Evolutionary conservation across 2,329 filamentous ascomycete genomes (phyloP).

Genomic region (Cladophialophora yegresii): DNA sequence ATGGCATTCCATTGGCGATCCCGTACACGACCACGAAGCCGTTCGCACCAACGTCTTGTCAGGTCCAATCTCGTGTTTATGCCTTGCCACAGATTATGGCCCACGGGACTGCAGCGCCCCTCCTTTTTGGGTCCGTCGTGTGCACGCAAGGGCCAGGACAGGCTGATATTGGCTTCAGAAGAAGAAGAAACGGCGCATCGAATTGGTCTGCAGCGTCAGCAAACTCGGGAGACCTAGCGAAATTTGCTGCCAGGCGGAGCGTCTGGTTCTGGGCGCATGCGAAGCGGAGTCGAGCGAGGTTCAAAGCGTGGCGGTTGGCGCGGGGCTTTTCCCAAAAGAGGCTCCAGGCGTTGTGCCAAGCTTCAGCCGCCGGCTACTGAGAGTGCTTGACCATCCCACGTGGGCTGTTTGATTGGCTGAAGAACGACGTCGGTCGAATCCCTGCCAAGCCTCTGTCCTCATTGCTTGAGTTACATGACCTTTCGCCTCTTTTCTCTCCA

Average conservation of each 20-base stretch:
- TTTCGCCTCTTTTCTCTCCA: background rate
- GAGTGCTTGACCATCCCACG: constrained; percentile 11
- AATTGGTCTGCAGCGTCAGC: constrained; percentile 7
- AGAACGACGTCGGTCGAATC: constrained; percentile 16
- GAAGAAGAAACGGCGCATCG: background rate
- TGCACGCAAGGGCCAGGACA: constrained; percentile 10
- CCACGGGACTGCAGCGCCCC: constrained; percentile 8
- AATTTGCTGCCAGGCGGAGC: background rate
- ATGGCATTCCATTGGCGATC: constrained; percentile 9
- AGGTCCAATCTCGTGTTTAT: constrained; percentile 1
- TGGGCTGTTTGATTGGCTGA: constrained; percentile 25
- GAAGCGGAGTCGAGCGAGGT: background rate
- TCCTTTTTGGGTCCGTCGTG: background rate
- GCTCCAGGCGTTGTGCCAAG: background rate
- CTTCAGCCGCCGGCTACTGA: constrained; percentile 13
- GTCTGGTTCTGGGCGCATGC: too few relatives aligned
- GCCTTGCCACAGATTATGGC: background rate
- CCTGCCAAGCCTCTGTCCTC: constrained; percentile 2
- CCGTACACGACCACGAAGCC: background rate
- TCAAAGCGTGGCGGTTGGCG: background rate
- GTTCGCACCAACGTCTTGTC: background rate
- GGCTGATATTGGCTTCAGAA: background rate
- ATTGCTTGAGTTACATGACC: constrained; percentile 10
- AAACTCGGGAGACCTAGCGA: background rate
- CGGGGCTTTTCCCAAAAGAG: constrained; percentile 7